Evolutionary conservation across 805 yeast species (phyloP), one percentile per base, ranked within the genome.

Genomic region (Yarrowia porcina): DNA sequence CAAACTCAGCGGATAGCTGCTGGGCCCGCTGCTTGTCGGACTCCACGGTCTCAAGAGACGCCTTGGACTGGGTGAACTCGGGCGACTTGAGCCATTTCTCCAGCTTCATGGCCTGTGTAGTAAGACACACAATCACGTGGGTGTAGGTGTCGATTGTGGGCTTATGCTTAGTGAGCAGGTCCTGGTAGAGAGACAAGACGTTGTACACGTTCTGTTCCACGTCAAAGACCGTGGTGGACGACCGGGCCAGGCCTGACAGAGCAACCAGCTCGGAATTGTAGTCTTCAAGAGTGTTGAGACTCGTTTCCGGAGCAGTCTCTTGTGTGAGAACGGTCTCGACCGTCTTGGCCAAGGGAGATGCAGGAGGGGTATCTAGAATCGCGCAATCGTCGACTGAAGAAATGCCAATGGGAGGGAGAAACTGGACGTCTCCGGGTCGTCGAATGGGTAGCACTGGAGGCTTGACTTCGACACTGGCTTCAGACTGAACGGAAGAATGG

Each of bases 321-420:
- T 11, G 15, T 2, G 41, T n/a, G n/a, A 21, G 15, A 6, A 33
- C 41, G 6, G 57, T 2, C 41, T 49, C 57, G 7, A 23, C 57
- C 4, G 28, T 36, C 25, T 36, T 25, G 18, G 59, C 28, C 7
- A 27, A 13, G 15, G 60, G 61, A 12, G 61, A 54, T 36, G 47
- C 33, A 54, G 61, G 61, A 30, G 61, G 61, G 42, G 61, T 56
- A 27, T 56, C 61, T 18, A 56, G 47, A 30, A 56, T 56, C 1
- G 61, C 61, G 13, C 61, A 56, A 9, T 56, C 61, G 30, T 56
- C 61, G 15, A 56, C 61, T 4, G 49, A 39, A 2, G 47, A 39
- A 23, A 56, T 56, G 15, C 61, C 61, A 21, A 56, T 56, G 15
- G 61, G 61, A 2, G 61, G 61, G n/a, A 56, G 21, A 13, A 56